Base-by-base conservation (phyloP, 2,329 filamentous ascomycete genomes). In the Pestalotiopsis sp. region DNA sequence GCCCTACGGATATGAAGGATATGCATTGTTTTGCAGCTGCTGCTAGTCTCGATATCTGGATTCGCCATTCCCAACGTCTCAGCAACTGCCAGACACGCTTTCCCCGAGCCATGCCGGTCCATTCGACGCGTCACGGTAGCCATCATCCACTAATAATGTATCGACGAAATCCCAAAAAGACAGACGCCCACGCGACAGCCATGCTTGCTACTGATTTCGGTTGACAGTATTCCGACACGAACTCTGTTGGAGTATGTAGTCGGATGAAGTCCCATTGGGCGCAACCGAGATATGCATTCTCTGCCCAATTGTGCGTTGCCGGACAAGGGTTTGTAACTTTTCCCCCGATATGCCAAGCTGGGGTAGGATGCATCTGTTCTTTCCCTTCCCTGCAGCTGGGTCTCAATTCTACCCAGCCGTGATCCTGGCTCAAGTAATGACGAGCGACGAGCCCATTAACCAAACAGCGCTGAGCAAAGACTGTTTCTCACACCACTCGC, bases 291-390 rank as follows among this genome's bases (percentile, higher is more conserved):
- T 13, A 39, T 62, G 31, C 57, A 59, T 27, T 13, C 23, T 36
- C n/a, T 39, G 13, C 17, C 59, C 59, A 27, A 62, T 20, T 62
- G 25, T 62, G 31, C 31, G 27, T 39, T 62, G 25, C 59, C 59
- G 45, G 38, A 39, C 59, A n/a, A 62, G 59, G 59, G 59, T n/a
- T 39, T 62, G 59, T 36, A 39, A 62, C 59, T 36, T 62, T 62
- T 23, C 45, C 45, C 36, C 31, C 59, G n/a, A 62, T 14, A 62
- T 62, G 31, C 59, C 59, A 62, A 62, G 59, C 59, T 39, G 59
- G 59, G 59, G 59, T 62, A 62, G 59, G 27, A 36, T 62, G 59
- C 31, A 14, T 27, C n/a, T 36, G 31, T 36, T 36, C 31, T 7
- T 36, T 36, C 31, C 31, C 11, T 36, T 36, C 59, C 59, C 59